phyloP scores from a whole-genome alignment of 2,329 filamentous ascomycete species.

The Colletotrichum zoysiae region DNA sequence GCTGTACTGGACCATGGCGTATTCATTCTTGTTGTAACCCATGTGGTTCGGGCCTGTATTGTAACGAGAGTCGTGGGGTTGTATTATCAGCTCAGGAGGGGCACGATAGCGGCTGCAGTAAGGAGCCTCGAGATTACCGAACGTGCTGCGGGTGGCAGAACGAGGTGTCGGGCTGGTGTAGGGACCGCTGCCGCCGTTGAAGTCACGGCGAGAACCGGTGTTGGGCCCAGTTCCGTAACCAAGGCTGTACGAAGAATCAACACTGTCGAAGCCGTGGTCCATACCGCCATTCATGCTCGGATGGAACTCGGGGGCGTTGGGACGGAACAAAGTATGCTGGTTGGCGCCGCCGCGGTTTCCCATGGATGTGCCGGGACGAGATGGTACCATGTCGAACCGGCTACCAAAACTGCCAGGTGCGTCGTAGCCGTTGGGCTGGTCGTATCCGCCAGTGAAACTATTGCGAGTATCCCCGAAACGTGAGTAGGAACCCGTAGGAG shows the following conservation, averaged over 20 bases:
- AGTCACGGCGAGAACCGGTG: slow-evolving; percentile 28
- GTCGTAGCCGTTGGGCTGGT: slow-evolving; percentile 13
- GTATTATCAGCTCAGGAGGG: slow-evolving; percentile 16
- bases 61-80: slow-evolving; percentile 6
- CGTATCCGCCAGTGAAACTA: slow-evolving; percentile 9
- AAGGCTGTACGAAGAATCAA: slow-evolving; percentile 30
- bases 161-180: slow-evolving; percentile 34
- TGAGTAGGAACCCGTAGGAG: slow-evolving; percentile 19
- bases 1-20: slow-evolving; percentile 15
- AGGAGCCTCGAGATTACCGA: slow-evolving; percentile 20
- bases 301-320: slow-evolving; percentile 51
- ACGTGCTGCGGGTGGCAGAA: slow-evolving; percentile 14
- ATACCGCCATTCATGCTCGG: slow-evolving; percentile 42
- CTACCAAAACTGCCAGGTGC: background rate
- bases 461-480: slow-evolving; percentile 20
- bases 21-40: slow-evolving; percentile 7
- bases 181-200: slow-evolving; percentile 21
- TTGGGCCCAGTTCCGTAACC: slow-evolving; percentile 20
- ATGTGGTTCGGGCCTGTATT: background rate
- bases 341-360: slow-evolving; percentile 22
- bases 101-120: slow-evolving; percentile 2
- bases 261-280: slow-evolving; percentile 4
- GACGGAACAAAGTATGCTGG: slow-evolving; percentile 47
- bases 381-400: slow-evolving; percentile 15
- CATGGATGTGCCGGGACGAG: slow-evolving; percentile 38